Base-by-base conservation (phyloP, 768 basidiomycete genomes). In the Polyporus arcularius region DNA sequence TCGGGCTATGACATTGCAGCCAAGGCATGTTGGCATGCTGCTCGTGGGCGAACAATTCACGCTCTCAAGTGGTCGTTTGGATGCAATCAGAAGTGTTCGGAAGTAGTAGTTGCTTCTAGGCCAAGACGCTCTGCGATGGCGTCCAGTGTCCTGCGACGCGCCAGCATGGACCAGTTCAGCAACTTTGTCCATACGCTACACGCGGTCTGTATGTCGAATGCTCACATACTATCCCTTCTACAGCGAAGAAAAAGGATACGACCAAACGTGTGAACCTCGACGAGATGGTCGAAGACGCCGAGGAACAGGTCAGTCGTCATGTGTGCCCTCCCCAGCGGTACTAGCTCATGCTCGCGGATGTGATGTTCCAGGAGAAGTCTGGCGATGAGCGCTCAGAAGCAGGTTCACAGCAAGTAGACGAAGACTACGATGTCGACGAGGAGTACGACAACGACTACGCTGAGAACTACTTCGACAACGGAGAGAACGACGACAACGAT, bases 401-500 rank as follows among this genome's bases (percentile, higher is more conserved):
- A 28, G 89, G 84, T 21, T 90, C 89, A 11, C 86, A 88, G 66
- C 82, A 73, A 32, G 81, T 74, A 7, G 85, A 85, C 42, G 86
- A 84, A 28, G 91, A 94, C 71, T 93, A 93, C 68, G 92, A 93
- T 64, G 89, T 90, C 21, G 89, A 93, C 35, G 93, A 96, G 72
- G 92, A 93, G 67, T 92, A 94, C 68, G 92, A 94, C 73, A 93
- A 94, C 65, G 92, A 94, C 63, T 94, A 94, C 63, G 92, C 88
- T 3, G 89, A 90, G 62, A 92, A 94, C 70, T 94, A 94, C 79
- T 94, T 94, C 70, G 92, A 94, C 72, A 93, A 92, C 55, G 92
- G 92, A 16, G 92, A 93, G 73, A 86, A 80, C 4, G 92, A 94
- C 54, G 90, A 94, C 68, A 73, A 82, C 56, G 92, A 94, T 67